phyloP scores from a whole-genome alignment of 345 rosid genomes.

The Firmiana major region DNA sequence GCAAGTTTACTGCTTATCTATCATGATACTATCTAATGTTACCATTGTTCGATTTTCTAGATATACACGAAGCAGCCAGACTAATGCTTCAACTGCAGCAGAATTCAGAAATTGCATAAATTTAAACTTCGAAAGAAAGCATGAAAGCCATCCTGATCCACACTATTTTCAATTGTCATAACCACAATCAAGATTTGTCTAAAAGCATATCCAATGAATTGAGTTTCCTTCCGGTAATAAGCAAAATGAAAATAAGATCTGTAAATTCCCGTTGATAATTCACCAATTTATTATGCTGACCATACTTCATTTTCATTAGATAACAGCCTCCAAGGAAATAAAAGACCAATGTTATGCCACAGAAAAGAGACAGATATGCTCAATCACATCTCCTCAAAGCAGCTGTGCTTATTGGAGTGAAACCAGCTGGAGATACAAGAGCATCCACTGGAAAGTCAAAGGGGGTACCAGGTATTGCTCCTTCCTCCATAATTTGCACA shows the following conservation, averaged over 20 bases:
- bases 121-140: background rate
- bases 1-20: too few species aligned
- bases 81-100: background rate
- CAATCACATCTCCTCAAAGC: conserved; percentile 38
- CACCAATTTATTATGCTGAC: background rate
- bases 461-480: conserved; percentile 54
- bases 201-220: background rate
- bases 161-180: background rate
- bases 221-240: background rate
- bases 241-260: background rate
- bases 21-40: too few species aligned
- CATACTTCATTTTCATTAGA: background rate
- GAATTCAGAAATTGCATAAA: background rate
- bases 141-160: background rate
- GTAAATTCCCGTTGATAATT: background rate
- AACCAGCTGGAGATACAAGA: conserved; percentile 70
- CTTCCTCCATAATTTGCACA: conserved; percentile 69
- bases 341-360: background rate
- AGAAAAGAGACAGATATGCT: background rate
- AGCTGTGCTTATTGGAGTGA: conserved; percentile 44
- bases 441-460: conserved; percentile 69
- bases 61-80: background rate
- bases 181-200: background rate
- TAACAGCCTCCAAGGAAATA: background rate
- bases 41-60: background rate